A percentile compares a stretch with the other conserved stretches of the same genome.
phyloP scores from a whole-genome alignment of 345 rosid genomes.

The Euclidium syriacum region DNA sequence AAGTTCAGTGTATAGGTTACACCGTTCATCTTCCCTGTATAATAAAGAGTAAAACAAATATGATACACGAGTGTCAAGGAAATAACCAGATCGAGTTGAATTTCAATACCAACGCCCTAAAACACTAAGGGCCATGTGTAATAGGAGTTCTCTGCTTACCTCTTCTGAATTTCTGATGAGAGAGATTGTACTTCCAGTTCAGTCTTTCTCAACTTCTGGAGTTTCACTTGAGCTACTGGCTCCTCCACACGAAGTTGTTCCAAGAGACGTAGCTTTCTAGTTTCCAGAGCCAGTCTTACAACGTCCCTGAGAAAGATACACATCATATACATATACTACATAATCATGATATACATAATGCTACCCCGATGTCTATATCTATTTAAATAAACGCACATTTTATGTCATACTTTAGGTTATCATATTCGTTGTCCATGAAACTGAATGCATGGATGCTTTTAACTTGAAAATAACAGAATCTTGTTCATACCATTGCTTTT shows the following conservation, averaged over 20 bases:
- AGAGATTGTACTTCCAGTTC: conserved; percentile 45
- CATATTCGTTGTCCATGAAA: conserved; percentile 4
- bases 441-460: background rate
- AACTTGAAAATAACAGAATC: background rate
- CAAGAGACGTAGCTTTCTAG: conserved; percentile 50
- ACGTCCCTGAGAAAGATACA: conserved; percentile 43
- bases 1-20: conserved; percentile 41
- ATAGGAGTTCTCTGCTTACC: conserved; percentile 35
- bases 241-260: conserved; percentile 47
- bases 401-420: background rate
- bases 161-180: conserved; percentile 49
- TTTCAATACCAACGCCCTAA: background rate
- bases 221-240: conserved; percentile 51
- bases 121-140: background rate
- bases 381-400: background rate
- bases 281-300: conserved; percentile 43
- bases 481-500: conserved; percentile 48
- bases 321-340: background rate
- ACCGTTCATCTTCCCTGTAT: conserved; percentile 56
- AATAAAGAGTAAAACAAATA: background rate
- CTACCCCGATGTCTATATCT: background rate
- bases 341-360: background rate
- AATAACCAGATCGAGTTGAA: background rate
- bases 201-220: conserved; percentile 49
- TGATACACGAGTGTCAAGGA: background rate